Percentiles rank a stretch among this genome's conserved stretches.
Conservation (phyloP, 2,329 filamentous ascomycete genomes). For the Colletotrichum salicis region DNA sequence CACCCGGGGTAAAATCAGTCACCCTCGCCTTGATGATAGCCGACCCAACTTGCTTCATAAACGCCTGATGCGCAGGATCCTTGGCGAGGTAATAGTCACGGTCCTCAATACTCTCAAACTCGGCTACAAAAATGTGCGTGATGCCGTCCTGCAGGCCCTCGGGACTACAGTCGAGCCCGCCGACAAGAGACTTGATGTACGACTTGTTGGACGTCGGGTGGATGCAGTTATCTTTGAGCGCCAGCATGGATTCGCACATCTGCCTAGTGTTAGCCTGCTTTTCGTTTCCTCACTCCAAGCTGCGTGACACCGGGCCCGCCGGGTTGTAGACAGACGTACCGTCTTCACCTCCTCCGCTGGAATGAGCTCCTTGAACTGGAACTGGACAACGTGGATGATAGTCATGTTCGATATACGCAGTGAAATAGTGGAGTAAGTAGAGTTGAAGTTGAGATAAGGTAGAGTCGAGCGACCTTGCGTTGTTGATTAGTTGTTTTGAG, state of each 20-base stretch:
- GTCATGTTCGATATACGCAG: conserved; percentile 57
- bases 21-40: conserved; percentile 66
- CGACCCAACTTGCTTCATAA: conserved; percentile 60
- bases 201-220: conserved; percentile 67
- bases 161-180: conserved; percentile 70
- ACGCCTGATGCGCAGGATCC: conserved; percentile 72
- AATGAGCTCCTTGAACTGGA: conserved; percentile 69
- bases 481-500: neutral
- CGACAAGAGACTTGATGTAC: conserved; percentile 69
- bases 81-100: conserved; percentile 74
- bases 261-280: conserved; percentile 33
- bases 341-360: conserved; percentile 62
- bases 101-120: conserved; percentile 73
- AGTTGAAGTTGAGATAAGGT: neutral
- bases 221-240: conserved; percentile 68
- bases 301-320: too few relatives aligned
- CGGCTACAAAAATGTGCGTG: conserved; percentile 75
- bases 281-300: neutral
- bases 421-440: neutral
- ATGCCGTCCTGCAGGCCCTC: conserved; percentile 71
- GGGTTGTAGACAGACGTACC: conserved; percentile 52
- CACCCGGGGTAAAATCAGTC: conserved; percentile 68
- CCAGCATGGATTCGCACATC: conserved; percentile 51
- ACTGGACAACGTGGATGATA: conserved; percentile 75
- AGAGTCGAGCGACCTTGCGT: neutral